Base-by-base conservation (phyloP, 2,329 filamentous ascomycete species). In the Lasiodiplodia gonubiensis region DNA sequence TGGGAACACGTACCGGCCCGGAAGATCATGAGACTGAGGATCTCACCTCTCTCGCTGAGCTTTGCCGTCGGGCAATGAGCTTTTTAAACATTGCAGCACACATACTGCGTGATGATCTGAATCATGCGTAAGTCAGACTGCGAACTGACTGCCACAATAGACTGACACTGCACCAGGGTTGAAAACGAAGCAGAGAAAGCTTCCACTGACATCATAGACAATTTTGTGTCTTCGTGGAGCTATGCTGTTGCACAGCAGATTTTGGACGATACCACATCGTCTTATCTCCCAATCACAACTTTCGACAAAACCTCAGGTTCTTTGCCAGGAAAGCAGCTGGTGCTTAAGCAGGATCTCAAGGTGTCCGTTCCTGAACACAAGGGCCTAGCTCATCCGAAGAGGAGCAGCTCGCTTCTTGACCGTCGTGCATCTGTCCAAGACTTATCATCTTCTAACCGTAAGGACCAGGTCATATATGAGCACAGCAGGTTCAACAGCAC, bases 71-170 rank as follows among this genome's bases (percentile, higher is more conserved):
- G 68, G 90, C 93, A 1, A 85, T 95, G 11, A 90, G 92, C 69
- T 98, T 97, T 72, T 90, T 98, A 46, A 90, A 92, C 1, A 87
- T 90, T 48, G 89, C 92, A 46, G 91, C 92, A 3, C 88, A 92
- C 64, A 88, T 93, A 25, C 89, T 98, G 81, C 88, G 93, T 64
- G 86, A 88, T 66, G 95, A 98, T 74, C 82, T 98, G 2, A 80
- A 88, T 55, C 83, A 86, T n/a, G 88, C 90, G 42, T 82, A 27
- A 66, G 76, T 80, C 16, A 83, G 4, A 21, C 21, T n/a, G 4
- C 4, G 16, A 4, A 6, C 48, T 14, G 14, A 2, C 21, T 8
- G 11, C 51, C 42, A 3, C 52, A 60, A 53, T 10, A 23, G 14
- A 59, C 71, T 78, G 65, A 79, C 69, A 55, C 37, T 12, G 64